phyloP scores from a whole-genome alignment of 208 protist species.

The Crithidia bombi region DNA sequence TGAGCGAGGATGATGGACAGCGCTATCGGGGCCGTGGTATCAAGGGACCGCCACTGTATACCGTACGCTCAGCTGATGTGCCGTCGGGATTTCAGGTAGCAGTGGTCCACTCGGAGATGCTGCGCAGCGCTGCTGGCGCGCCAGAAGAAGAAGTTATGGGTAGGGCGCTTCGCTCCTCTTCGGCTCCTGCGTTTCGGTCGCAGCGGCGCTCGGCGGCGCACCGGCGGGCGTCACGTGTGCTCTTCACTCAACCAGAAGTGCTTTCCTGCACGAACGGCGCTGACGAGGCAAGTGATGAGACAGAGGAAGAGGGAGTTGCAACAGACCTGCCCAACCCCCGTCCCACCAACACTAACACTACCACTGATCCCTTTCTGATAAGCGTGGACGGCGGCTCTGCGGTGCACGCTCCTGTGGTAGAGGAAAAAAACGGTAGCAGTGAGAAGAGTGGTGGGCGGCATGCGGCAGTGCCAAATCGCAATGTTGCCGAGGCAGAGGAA shows the following conservation, averaged over 20 bases:
- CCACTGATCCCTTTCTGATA: no score
- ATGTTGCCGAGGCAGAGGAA: constrained; percentile 2
- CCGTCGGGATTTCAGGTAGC: no score
- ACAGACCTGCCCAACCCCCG: no score
- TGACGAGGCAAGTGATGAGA: background rate
- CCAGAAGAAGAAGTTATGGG: background rate
- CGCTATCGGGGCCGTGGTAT: no score
- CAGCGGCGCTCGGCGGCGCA: background rate
- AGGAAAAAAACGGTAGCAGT: background rate
- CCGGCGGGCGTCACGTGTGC: background rate
- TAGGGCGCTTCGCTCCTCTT: background rate
- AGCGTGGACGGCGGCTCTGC: no score
- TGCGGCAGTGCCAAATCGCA: background rate
- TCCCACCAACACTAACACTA: no score
- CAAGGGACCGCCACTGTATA: no score
- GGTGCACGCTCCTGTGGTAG: no score
- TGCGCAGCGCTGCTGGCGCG: no score
- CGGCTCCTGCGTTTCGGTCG: background rate
- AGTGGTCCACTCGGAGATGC: background rate
- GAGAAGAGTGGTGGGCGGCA: background rate
- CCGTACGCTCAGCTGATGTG: no score
- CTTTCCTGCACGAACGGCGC: background rate
- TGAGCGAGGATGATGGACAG: background rate
- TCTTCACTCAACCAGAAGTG: constrained; percentile 28
- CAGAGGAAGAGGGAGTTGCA: background rate